phyloP scores from a whole-genome alignment of 2,329 filamentous ascomycete genomes.

The Mycocentrospora acerina region DNA sequence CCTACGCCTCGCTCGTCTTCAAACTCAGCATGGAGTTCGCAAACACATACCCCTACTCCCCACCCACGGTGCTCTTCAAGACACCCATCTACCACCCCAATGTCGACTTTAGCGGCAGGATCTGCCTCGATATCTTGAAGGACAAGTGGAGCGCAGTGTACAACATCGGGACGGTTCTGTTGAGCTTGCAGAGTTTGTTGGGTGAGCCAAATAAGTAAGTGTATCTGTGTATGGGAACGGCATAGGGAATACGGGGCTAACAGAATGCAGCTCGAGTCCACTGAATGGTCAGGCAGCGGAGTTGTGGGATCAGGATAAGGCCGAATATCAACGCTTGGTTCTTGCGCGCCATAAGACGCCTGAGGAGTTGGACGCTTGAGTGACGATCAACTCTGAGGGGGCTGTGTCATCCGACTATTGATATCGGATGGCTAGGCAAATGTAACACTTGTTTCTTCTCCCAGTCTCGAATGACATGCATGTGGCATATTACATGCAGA shows the following conservation, averaged over 20 bases:
- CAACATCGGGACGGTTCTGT: constrained; percentile 89
- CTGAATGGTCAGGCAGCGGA: constrained; percentile 95
- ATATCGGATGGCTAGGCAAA: too few relatives aligned
- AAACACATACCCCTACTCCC: constrained; percentile 86
- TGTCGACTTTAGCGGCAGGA: constrained; percentile 93
- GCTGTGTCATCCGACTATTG: too few relatives aligned
- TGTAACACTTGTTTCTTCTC: too few relatives aligned
- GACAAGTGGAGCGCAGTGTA: constrained; percentile 99
- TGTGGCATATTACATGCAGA: too few relatives aligned
- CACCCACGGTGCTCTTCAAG: constrained; percentile 92
- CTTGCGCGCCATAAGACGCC: constrained; percentile 60
- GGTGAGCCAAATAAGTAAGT: constrained; percentile 97
- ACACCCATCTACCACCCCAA: constrained; percentile 99
- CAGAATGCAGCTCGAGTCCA: constrained; percentile 71
- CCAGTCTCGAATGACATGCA: too few relatives aligned
- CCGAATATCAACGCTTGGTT: constrained; percentile 81
- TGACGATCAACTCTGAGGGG: too few relatives aligned
- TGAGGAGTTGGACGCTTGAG: constrained; percentile 43
- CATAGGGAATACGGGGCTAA: constrained; percentile 7
- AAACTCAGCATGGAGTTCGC: constrained; percentile 93
- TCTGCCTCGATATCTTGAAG: constrained; percentile 97
- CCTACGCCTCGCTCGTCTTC: constrained; percentile 83
- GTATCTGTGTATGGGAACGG: constrained; percentile 5
- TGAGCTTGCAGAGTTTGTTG: constrained; percentile 91
- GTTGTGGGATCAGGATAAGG: constrained; percentile 86